Percentiles rank a stretch among this genome's conserved stretches.
Evolutionary conservation across 1,284 basidiomycete genomes (phyloP).

Genomic region (Sphagnurus paluster): DNA sequence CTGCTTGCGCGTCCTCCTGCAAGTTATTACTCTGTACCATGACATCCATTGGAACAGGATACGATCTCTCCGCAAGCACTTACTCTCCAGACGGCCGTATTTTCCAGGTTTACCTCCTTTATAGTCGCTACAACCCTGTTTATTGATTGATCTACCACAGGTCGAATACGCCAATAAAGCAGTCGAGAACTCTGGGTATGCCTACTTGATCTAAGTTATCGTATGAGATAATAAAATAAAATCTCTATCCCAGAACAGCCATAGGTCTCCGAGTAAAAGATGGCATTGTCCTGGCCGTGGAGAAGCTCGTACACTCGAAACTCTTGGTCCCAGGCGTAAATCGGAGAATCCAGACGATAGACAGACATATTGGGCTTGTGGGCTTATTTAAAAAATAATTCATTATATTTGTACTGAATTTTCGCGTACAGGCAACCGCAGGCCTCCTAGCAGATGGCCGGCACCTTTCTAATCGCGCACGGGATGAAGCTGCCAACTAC

Average conservation of each 20-base stretch:
- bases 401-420: background rate
- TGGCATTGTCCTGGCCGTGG: constrained; percentile 92
- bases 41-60: constrained; percentile 98
- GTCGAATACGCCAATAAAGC: constrained; percentile 99
- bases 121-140: background rate
- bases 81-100: constrained; percentile 99
- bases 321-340: constrained; percentile 93
- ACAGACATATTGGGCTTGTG: constrained; percentile 92
- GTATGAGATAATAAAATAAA: constrained; percentile 2
- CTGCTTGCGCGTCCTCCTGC: constrained; percentile 38
- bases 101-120: constrained; percentile 73
- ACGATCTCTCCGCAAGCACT: constrained; percentile 97
- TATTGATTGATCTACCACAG: constrained; percentile 38
- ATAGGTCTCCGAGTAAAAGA: constrained; percentile 93
- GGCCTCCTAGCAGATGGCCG: constrained; percentile 95
- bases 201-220: constrained; percentile 12
- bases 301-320: constrained; percentile 98
- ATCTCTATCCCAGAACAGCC: constrained; percentile 61
- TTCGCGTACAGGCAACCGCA: constrained; percentile 72
- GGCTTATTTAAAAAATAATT: constrained; percentile 18
- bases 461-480: constrained; percentile 83
- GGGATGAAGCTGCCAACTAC: constrained; percentile 82
- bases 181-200: constrained; percentile 94
- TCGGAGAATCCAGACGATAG: constrained; percentile 90
- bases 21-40: constrained; percentile 44